Base-by-base conservation (phyloP, 2,329 filamentous ascomycete species). In the Pseudocercospora musae region DNA sequence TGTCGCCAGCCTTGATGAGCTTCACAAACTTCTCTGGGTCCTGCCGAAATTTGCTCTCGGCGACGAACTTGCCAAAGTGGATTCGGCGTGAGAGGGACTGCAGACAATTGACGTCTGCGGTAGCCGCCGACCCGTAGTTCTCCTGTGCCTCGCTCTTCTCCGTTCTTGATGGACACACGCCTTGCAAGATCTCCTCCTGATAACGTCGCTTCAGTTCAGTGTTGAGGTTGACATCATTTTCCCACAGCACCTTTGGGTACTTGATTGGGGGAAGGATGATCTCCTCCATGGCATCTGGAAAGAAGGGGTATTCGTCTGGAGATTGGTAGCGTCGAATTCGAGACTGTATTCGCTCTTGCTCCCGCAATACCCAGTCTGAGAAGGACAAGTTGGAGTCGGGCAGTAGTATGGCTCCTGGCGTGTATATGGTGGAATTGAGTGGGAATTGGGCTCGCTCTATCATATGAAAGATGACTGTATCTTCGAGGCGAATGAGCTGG, bases 391-490 rank as follows among this genome's bases (percentile, higher is more conserved):
- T 75, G 75, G 82, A 85, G 73, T 87, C 80, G 18, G 92, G 92
- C 66, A 98, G 89, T 31, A 85, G 81, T 50, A 98, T 84, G n/a
- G 90, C 91, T 63, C 89, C 90, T 7, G 92, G 85, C 11, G 81
- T 77, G 80, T 99, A 99, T 78, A 98, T 93, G 72, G 88, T 91
- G 74, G 85, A 82, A 80, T 97, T 98, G 68, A 96, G 84, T 3
- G 94, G 92, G 77, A 98, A 99, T 77, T 99, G 95, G n/a, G 94
- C 94, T 44, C 95, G 89, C 80, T 99, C 95, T 73, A 98, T 98
- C 42, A 99, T 83, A 78, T 96, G 90, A 78, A 96, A 97, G 69
- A 91, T 96, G 74, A 99, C 98, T 65, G 94, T 98, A 75, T 99
- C 95, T 80, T 99, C 95, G 18, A 98, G 85, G 20, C 95, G 95